These are phyloP conservation scores for Hamigera avellanea DNA, from an alignment of 495 filamentous ascomycete genomes.

Conservation along the genomic window DNA sequence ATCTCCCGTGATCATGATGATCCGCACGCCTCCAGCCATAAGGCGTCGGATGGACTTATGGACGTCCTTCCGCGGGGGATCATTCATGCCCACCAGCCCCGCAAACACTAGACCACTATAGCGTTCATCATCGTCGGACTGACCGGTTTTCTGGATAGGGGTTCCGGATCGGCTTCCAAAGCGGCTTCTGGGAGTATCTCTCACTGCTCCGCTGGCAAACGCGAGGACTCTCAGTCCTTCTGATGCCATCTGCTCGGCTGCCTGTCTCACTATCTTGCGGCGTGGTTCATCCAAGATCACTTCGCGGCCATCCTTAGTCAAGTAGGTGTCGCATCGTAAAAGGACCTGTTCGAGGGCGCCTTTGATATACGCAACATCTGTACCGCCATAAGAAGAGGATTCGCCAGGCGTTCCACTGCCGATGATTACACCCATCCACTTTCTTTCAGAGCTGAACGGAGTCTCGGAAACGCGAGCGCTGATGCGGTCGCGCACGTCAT, in stretches of 20 bases:
- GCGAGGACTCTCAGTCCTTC: slow-evolving; percentile 85
- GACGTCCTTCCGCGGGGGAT: slow-evolving; percentile 83
- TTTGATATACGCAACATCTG: slow-evolving; percentile 83
- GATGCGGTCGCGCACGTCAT: slow-evolving; percentile 78
- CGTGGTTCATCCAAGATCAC: slow-evolving; percentile 72
- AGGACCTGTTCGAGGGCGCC: slow-evolving; percentile 86
- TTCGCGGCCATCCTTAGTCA: slow-evolving; percentile 79
- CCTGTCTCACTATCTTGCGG: slow-evolving; percentile 60
- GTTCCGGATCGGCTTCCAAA: slow-evolving; percentile 38
- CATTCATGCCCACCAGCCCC: slow-evolving; percentile 91
- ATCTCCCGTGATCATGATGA: slow-evolving; percentile 99
- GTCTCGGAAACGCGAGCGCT: slow-evolving; percentile 69
- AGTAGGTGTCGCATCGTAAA: slow-evolving; percentile 76
- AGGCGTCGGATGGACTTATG: slow-evolving; percentile 79
- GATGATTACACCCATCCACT: slow-evolving; percentile 97
- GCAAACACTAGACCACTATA: slow-evolving; percentile 82
- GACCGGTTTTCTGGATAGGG: slow-evolving; percentile 32
- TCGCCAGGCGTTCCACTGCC: slow-evolving; percentile 37
- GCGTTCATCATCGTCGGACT: slow-evolving; percentile 49
- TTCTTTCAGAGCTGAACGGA: slow-evolving; percentile 92
- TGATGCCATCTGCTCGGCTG: slow-evolving; percentile 81
- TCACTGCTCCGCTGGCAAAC: slow-evolving; percentile 66
- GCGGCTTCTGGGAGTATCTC: slow-evolving; percentile 18
- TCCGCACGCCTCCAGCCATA: slow-evolving; percentile 86
- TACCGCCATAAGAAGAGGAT: slow-evolving; percentile 19